Percentiles rank a stretch among this genome's conserved stretches.
These are phyloP conservation scores for Phoma sp. DNA, from an alignment of 2,329 filamentous ascomycete species.

Conservation along the genomic window DNA sequence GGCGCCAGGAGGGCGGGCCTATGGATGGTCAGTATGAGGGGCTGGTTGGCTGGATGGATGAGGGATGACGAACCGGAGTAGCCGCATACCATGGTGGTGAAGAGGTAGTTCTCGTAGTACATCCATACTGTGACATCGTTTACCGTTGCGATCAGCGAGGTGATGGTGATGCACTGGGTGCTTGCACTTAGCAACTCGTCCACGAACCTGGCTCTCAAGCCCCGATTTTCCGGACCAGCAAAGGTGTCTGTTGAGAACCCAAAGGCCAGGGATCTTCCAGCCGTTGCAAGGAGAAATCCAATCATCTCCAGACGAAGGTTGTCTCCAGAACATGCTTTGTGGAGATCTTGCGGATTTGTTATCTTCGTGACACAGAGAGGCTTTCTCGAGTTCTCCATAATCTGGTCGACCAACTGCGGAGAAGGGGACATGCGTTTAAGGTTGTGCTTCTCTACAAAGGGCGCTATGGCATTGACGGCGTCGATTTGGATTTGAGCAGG, in stretches of 20 bases:
- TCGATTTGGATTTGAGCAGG: constrained; percentile 45
- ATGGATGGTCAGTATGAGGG: background rate
- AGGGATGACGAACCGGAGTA: constrained; percentile 38
- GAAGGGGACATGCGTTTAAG: constrained; percentile 31
- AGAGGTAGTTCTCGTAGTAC: constrained; percentile 44
- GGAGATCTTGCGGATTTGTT: constrained; percentile 43
- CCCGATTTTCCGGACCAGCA: constrained; percentile 24
- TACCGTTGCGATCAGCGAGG: constrained; percentile 45
- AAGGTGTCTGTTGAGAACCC: constrained; percentile 30
- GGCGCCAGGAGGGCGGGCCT: constrained; percentile 41
- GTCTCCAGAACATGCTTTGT: constrained; percentile 46
- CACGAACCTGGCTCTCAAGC: constrained; percentile 27
- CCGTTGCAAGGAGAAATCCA: constrained; percentile 46
- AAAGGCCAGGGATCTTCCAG: constrained; percentile 42
- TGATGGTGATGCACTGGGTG: constrained; percentile 47
- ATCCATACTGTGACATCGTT: constrained; percentile 49
- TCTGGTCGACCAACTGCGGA: constrained; percentile 30
- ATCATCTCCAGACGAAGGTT: constrained; percentile 49
- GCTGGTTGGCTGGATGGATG: background rate
- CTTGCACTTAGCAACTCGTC: constrained; percentile 45
- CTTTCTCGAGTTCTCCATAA: constrained; percentile 36
- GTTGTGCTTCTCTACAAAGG: constrained; percentile 41
- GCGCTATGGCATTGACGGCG: constrained; percentile 37
- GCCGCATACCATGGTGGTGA: constrained; percentile 46
- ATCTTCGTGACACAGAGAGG: constrained; percentile 34